Evolutionary conservation across 2,329 filamentous ascomycete species (phyloP), one percentile per base, ranked within the genome.

Genomic region (Fusarium luffae): DNA sequence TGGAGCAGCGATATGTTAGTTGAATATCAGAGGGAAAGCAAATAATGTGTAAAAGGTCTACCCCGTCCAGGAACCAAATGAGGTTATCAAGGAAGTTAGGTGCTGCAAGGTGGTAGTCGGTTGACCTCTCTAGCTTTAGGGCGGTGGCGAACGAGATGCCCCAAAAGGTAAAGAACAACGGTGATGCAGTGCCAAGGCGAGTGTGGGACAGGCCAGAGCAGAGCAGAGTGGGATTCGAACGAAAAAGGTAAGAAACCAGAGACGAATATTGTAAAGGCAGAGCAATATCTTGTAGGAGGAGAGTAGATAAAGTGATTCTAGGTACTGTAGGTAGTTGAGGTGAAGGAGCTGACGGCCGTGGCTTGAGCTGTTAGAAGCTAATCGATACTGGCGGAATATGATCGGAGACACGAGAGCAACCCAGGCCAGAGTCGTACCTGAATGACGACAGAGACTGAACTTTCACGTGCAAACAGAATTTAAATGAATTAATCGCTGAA

Each of bases 361-460:
- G 43, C 44, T 40, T 40, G 34, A 40, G 28, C 34, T 27, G 46
- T 58, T 75, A 64, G 72, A 74, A 74, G 59, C 52, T 30, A 25
- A 69, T 71, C 60, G 72, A 74, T 59, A 28, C 49, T 27, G 60
- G 28, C 69, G 71, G 66, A 55, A 70, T 67, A 73, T 72, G 65
- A 68, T 68, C 58, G 70, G 66, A 68, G 49, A 14, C 23, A 37
- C 34, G 34, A 37, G 34, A 37, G 34, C 21, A 51, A 25, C 16
- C 32, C 13, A 30, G 55, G 54, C 32, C 44, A 23, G 14, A 54
- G 30, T 37, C 37, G 42, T 47, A 55, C 37, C 27, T 23, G 52
- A 27, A 66, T 66, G 65, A 68, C 50, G 40, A 43, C 44, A 32
- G 50, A 25, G 40, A 54, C 57, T 28, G 54, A 54, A 58, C 49